Evolutionary conservation across 1,139 yeast genomes (phyloP).

Genomic region (Geotrichum phurueaensis): DNA sequence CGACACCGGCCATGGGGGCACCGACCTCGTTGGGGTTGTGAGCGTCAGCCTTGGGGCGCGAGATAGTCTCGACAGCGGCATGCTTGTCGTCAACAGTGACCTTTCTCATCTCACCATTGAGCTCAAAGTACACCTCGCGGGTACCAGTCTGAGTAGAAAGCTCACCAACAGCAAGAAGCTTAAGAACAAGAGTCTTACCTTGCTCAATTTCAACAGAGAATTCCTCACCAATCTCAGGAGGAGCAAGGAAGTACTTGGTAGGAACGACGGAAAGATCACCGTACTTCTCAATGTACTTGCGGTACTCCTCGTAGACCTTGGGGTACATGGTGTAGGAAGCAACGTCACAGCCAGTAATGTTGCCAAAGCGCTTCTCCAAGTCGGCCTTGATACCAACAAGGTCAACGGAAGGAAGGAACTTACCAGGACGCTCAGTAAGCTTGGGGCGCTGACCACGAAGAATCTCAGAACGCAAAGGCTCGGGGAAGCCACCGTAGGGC

Average conservation of each 20-base stretch:
- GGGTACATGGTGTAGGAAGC: constrained; percentile 98
- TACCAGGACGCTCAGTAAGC: constrained; percentile 85
- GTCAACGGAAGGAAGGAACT: constrained; percentile 77
- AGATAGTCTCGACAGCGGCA: constrained; percentile 73
- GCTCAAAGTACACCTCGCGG: constrained; percentile 94
- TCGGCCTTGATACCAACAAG: constrained; percentile 65
- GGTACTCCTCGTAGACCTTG: constrained; percentile 86
- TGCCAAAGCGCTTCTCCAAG: constrained; percentile 46
- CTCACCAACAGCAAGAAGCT: constrained; percentile 89
- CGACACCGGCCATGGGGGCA: constrained; percentile 99
- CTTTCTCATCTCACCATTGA: constrained; percentile 97
- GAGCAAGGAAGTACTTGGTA: constrained; percentile 80
- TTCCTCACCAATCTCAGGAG: constrained; percentile 84
- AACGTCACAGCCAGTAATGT: constrained; percentile 75
- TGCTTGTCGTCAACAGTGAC: constrained; percentile 85
- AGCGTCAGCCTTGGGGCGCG: constrained; percentile 86
- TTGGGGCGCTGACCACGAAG: constrained; percentile 86
- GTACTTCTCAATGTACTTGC: constrained; percentile 64
- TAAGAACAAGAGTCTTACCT: constrained; percentile 90
- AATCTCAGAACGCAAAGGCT: constrained; percentile 88
- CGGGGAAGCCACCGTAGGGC: constrained; percentile 99
- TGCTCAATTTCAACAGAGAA: constrained; percentile 83
- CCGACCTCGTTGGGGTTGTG: constrained; percentile 89
- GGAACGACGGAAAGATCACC: constrained; percentile 94
- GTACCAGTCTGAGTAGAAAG: constrained; percentile 77